A percentile compares a stretch with the other conserved stretches of the same genome.
Evolutionary conservation across 1,139 yeast species (phyloP).

Genomic region (Yamadazyma triangularis): DNA sequence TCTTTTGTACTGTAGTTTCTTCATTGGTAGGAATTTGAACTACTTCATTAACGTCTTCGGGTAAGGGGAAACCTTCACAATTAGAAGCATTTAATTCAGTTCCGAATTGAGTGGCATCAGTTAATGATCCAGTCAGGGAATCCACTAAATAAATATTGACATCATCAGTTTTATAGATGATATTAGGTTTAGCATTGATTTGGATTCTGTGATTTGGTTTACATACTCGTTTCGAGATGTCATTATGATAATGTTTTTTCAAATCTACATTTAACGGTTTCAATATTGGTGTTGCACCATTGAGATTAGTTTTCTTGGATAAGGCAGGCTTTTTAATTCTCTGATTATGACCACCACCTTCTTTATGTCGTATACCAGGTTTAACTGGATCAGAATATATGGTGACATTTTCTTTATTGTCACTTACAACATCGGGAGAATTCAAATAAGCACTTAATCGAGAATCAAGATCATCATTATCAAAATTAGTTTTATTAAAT

Average conservation of each 20-base stretch:
- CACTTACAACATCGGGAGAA: slow-evolving; percentile 8
- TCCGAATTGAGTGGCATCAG: slow-evolving; percentile 73
- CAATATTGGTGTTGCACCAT: background rate
- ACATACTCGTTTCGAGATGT: slow-evolving; percentile 25
- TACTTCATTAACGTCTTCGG: slow-evolving; percentile 53
- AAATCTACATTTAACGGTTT: background rate
- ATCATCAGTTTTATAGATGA: slow-evolving; percentile 26
- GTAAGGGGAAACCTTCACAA: slow-evolving; percentile 61
- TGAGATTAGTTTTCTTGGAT: background rate
- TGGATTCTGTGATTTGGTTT: slow-evolving; percentile 34
- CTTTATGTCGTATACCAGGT: slow-evolving; percentile 1
- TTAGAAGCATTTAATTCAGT: slow-evolving; percentile 67
- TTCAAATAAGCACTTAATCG: slow-evolving; percentile 26
- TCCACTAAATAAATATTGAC: slow-evolving; percentile 54
- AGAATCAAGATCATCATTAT: slow-evolving; percentile 21
- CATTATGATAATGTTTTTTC: background rate
- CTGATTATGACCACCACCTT: background rate
- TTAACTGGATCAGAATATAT: slow-evolving; percentile 23
- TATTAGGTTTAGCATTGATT: slow-evolving; percentile 34
- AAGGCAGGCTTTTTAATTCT: background rate
- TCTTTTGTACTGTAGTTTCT: slow-evolving; percentile 11
- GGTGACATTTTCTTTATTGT: slow-evolving; percentile 31
- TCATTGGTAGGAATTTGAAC: slow-evolving; percentile 65
- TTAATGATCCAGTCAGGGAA: slow-evolving; percentile 59
- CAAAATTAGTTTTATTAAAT: slow-evolving; percentile 18